Conservation (phyloP, 139 green algal species). For the Eudorina sp. region DNA sequence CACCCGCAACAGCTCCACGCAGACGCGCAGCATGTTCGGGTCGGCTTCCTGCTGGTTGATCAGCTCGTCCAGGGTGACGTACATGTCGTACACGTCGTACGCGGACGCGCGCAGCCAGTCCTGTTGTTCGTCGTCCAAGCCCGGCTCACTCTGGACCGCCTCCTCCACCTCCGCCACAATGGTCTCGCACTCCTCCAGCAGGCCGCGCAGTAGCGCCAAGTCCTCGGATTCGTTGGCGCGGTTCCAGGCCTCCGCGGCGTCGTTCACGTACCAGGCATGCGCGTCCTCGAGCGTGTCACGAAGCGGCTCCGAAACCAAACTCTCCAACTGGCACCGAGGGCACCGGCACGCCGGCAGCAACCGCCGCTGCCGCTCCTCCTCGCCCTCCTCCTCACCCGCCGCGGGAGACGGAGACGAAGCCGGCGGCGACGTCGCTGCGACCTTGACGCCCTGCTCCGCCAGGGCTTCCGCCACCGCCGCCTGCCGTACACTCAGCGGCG, state of each 20-base stretch:
- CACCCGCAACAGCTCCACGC: conserved; percentile 53
- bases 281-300: conserved; percentile 47
- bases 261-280: conserved; percentile 48
- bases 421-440: neutral
- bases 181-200: conserved; percentile 46
- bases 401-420: no score
- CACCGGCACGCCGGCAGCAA: conserved; percentile 12
- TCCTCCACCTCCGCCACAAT: conserved; percentile 54
- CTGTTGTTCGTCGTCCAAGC: conserved; percentile 52
- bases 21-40: conserved; percentile 24
- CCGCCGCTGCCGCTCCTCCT: no score
- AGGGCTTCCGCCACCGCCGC: conserved; percentile 48
- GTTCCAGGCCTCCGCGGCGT: conserved; percentile 37
- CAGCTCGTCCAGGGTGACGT: conserved; percentile 58
- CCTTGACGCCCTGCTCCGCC: neutral
- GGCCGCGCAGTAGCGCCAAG: conserved; percentile 36
- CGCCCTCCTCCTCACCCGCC: no score
- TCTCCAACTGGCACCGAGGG: conserved; percentile 56
- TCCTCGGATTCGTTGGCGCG: conserved; percentile 52
- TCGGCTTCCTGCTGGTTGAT: conserved; percentile 43
- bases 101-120: conserved; percentile 50
- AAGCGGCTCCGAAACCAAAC: conserved; percentile 28
- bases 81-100: conserved; percentile 64
- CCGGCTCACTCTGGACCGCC: conserved; percentile 44
- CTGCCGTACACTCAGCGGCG: conserved; percentile 52